Base-by-base conservation (phyloP, 148 eudicot genomes). In the Pharnaceum exiguum region DNA sequence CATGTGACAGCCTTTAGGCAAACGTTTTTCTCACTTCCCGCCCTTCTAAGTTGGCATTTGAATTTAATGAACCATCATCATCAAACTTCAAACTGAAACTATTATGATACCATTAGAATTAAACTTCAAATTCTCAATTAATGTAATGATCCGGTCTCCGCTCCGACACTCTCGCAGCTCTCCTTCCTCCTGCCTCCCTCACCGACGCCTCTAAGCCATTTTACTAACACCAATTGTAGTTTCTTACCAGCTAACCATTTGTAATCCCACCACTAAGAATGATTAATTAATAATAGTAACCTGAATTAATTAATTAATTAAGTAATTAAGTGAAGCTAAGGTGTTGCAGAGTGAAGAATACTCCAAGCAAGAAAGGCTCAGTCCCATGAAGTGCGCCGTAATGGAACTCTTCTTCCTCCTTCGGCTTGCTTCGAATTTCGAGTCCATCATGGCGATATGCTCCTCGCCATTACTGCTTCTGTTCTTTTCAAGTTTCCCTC, bases 331-430 rank as follows among this genome's bases (percentile, higher is more conserved):
- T n/a, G n/a, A n/a, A n/a, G 10, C 27, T 45, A 15, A 15, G 49
- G 24, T 45, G 6, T 45, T 13, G 37, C 27, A 52, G 56, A 53
- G 46, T 68, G 35, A 36, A 60, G 25, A 60, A 35, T 28, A 54
- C 66, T 38, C 67, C 26, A 55, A 49, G 57, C 72, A 68, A 68
- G 39, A 62, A 69, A 69, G 57, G 35, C 24, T 49, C 36, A 46
- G 13, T 24, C 43, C 67, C 90, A 73, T 75, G 75, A 73, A 81
- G 75, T 87, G 63, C 87, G 84, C 78, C 78, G 77, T 62, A 75
- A 71, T 63, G 16, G 59, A 71, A 48, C 71, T 66, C 58, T 28
- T 49, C 47, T 66, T 31, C 47, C 62, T 71, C 40, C 49, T 68
- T 75, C 33, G 71, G 31, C 47, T 59, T 71, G 39, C 49, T 68